Base-by-base conservation (phyloP, 164 flowering plant species). In the Macadamia tetraphylla region DNA sequence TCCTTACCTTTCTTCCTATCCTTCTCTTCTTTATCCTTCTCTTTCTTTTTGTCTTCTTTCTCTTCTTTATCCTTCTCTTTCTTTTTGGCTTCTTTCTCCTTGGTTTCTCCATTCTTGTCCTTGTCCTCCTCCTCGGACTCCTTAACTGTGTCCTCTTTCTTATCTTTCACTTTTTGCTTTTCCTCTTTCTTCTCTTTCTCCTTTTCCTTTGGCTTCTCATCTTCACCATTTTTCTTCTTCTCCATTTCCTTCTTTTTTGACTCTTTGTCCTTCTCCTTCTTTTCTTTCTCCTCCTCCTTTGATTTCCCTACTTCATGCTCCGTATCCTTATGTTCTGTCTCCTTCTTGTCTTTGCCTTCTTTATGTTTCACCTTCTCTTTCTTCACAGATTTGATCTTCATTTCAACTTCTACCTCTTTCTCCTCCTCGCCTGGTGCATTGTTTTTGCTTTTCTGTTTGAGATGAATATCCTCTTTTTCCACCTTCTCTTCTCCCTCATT, bases 361-460 rank as follows among this genome's bases (percentile, higher is more conserved):
- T 76, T 76, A 6, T 69, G 62, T 44, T 80, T 73, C 3, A 74
- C 43, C 69, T 73, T 76, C n/a, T 71, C 77, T 68, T 78, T 85
- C 78, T 77, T 80, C 8, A 61, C 76, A 31, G 77, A 69, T 77
- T 86, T 79, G 62, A 76, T 65, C 74, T 82, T 81, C 70, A 77
- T 18, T 63, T 86, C 81, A 31, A 83, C 42, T 64, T 82, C 84
- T 69, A 73, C 67, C 68, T 79, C 79, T 40, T 29, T 58, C 68
- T 81, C 77, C 60, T 73, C 81, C 65, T 67, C 74, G 78, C 29
- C 32, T 29, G 9, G 76, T 15, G 65, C 67, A 65, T 52, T 71
- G 35, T 72, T 81, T 56, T 77, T 74, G 59, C 70, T 75, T 78
- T 80, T 77, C 15, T 79, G 52, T 70, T 79, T 79, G 18, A 80